Base-by-base conservation (phyloP, 345 rosid genomes). In the Hirschfeldia incana region DNA sequence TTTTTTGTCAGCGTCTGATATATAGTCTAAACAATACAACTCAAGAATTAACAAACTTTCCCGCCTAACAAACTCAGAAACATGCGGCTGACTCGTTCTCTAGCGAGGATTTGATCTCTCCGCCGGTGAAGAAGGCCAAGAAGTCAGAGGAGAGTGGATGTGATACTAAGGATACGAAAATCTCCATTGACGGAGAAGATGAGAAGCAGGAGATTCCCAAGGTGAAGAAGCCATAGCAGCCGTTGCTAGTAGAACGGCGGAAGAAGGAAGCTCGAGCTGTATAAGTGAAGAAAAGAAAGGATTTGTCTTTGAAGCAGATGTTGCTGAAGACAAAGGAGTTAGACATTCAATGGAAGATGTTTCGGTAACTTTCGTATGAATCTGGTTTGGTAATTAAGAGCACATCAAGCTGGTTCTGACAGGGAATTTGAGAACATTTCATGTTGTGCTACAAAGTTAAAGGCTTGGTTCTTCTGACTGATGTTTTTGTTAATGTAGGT, bases 331-430 rank as follows among this genome's bases (percentile, higher is more conserved):
- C 79, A 91, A 77, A 83, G 98, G 97, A 32, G 85, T 84, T 0
- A 89, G 97, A 77, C 93, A 88, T 71, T 7, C 88, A 17, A 91
- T 93, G 98, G 98, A 93, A 80, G 97, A 93, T 80, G 91, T 94
- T 44, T 89, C 88, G 91, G 89, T 89, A 16, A 51, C 57, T 51
- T 51, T 51, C 21, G 42, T 27, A 0, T 69, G 30, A 64, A 66
- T 55, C 61, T 65, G 39, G 29, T 71, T 12, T 57, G 32, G 6
- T 29, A 17, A 2, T 59, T 16, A 29, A 29, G 65, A 39, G 15
- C 58, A 67, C 30, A 26, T 34, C 75, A 62, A 70, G 69, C 37
- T 28, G 11, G 2, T 61, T n/a, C 29, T 61, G 21, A 21, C 21
- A 21, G 21, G 21, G 21, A 21, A 21, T 21, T 21, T 21, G 21